Evolutionary conservation across 345 rosid species (phyloP).

Genomic region (Populus tremula): DNA sequence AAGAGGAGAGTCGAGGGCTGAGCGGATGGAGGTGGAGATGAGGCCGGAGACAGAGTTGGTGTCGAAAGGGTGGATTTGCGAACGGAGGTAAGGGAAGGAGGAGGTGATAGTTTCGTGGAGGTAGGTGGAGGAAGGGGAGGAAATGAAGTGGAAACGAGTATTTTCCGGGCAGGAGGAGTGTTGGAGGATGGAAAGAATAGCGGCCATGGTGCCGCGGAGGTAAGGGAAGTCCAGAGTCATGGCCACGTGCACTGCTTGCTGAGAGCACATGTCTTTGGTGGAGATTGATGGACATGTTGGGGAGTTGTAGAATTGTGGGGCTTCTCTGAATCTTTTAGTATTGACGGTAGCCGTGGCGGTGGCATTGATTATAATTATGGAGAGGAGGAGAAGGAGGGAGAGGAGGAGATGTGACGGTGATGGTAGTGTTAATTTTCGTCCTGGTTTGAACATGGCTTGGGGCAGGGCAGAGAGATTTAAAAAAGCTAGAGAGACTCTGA

Average conservation of each 20-base stretch:
- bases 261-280: conserved; percentile 8
- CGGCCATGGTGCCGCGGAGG: conserved; percentile 43
- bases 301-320: conserved; percentile 31
- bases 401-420: not conserved
- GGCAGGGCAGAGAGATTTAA: not conserved
- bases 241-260: conserved; percentile 37
- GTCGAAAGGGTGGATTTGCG: conserved; percentile 30
- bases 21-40: conserved; percentile 42
- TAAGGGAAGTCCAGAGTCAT: conserved; percentile 34
- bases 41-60: conserved; percentile 30
- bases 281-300: conserved; percentile 16
- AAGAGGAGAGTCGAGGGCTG: conserved; percentile 42
- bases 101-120: conserved; percentile 29
- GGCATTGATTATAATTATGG: not conserved
- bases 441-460: conserved; percentile 1
- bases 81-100: conserved; percentile 42
- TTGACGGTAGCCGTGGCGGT: not conserved
- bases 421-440: not conserved
- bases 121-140: conserved; percentile 21
- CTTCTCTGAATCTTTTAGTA: conserved; percentile 22
- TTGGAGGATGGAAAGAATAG: conserved; percentile 33
- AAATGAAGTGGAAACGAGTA: conserved; percentile 38
- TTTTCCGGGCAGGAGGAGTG: conserved; percentile 46
- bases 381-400: conserved; percentile 1
- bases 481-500: not conserved